phyloP scores from a whole-genome alignment of 2,329 filamentous ascomycete species.

The Diaporthe ampelina region DNA sequence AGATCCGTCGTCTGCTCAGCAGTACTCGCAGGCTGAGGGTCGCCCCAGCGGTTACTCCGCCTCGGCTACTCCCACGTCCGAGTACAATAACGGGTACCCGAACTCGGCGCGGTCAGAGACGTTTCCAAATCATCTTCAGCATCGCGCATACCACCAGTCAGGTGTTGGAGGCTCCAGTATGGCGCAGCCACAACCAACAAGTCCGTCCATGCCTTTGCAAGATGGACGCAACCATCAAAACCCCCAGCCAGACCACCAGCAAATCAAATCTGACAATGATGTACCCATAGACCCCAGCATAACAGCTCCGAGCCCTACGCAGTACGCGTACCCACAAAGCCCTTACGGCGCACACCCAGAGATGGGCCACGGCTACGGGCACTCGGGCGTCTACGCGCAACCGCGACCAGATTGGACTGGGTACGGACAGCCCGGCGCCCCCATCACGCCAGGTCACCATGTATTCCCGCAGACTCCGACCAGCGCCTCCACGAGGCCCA shows the following conservation, averaged over 20 bases:
- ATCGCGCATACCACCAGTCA: slow-evolving; percentile 86
- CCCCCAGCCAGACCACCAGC: slow-evolving; percentile 72
- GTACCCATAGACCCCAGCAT: slow-evolving; percentile 99
- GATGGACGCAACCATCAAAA: slow-evolving; percentile 84
- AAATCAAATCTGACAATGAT: slow-evolving; percentile 94
- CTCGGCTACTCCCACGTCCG: slow-evolving; percentile 87
- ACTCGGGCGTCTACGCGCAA: slow-evolving; percentile 72
- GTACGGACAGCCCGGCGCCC: slow-evolving; percentile 68
- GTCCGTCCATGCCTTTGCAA: slow-evolving; percentile 93
- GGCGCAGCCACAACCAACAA: slow-evolving; percentile 91
- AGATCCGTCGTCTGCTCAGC: slow-evolving; percentile 93
- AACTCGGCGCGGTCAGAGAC: slow-evolving; percentile 82
- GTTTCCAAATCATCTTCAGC: slow-evolving; percentile 85
- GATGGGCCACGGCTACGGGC: slow-evolving; percentile 84
- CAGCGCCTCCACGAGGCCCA: slow-evolving; percentile 67
- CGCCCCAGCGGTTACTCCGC: slow-evolving; percentile 79
- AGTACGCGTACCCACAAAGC: slow-evolving; percentile 52
- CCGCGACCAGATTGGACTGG: slow-evolving; percentile 81
- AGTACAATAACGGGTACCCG: slow-evolving; percentile 83
- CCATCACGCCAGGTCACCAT: slow-evolving; percentile 65
- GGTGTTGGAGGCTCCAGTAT: slow-evolving; percentile 86
- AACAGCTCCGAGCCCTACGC: slow-evolving; percentile 88
- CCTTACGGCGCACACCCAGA: slow-evolving; percentile 84
- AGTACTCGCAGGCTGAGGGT: slow-evolving; percentile 88
- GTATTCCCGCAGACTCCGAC: slow-evolving; percentile 69